Percentiles rank a stretch among this genome's conserved stretches.
phyloP scores from a whole-genome alignment of 768 basidiomycete species.

The Hortiboletus flavorubellus region DNA sequence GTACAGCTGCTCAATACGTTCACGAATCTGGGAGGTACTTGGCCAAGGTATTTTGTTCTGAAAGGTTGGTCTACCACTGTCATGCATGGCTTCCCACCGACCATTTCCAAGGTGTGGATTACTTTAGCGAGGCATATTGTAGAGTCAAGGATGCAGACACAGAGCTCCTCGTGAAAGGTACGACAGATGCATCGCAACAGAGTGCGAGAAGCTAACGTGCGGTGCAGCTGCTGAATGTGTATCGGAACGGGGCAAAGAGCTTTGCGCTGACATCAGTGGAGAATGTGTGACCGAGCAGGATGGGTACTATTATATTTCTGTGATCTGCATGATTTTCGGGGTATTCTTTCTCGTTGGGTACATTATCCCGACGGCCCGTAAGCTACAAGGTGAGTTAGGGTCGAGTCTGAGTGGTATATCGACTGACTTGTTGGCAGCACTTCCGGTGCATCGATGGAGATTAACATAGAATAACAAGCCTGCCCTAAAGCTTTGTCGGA shows the following conservation, averaged over 20 bases:
- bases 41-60: slow-evolving; percentile 96
- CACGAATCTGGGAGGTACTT: slow-evolving; percentile 95
- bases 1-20: slow-evolving; percentile 89
- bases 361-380: slow-evolving; percentile 80
- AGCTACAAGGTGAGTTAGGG: slow-evolving; percentile 70
- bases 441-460: slow-evolving; percentile 70
- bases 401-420: not conserved
- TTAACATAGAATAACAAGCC: slow-evolving; percentile 39
- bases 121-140: slow-evolving; percentile 83
- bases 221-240: slow-evolving; percentile 79
- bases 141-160: slow-evolving; percentile 57
- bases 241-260: slow-evolving; percentile 83
- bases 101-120: slow-evolving; percentile 66
- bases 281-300: slow-evolving; percentile 81
- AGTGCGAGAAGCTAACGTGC: slow-evolving; percentile 8
- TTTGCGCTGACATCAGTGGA: slow-evolving; percentile 73
- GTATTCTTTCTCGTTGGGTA: slow-evolving; percentile 67
- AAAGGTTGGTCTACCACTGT: slow-evolving; percentile 50
- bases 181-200: slow-evolving; percentile 1
- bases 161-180: slow-evolving; percentile 56
- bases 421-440: slow-evolving; percentile 38
- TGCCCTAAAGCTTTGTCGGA: slow-evolving; percentile 31
- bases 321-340: slow-evolving; percentile 77
- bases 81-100: slow-evolving; percentile 6
- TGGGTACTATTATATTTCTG: slow-evolving; percentile 87